Conservation (phyloP, 306 rosid species). For the Sechiopsis laciniata region DNA sequence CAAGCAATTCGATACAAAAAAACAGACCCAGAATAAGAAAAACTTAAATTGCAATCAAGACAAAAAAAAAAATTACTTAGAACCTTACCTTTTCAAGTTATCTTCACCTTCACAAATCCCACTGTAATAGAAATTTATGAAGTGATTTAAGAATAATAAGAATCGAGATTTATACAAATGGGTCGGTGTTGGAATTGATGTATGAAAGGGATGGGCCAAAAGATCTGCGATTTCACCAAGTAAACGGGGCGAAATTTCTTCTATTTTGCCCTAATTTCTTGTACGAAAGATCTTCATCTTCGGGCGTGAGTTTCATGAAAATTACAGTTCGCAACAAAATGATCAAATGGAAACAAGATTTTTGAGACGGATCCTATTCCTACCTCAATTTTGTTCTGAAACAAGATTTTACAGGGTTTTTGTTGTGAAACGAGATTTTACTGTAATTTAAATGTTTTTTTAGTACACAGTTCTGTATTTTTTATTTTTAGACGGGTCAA, state of each 20-base stretch:
- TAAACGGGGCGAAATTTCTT: neutral
- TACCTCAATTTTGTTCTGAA: too few relatives aligned
- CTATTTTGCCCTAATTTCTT: neutral
- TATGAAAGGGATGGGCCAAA: neutral
- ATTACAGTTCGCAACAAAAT: neutral
- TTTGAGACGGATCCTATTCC: too few relatives aligned
- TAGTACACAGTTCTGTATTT: too few relatives aligned
- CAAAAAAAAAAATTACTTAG: neutral
- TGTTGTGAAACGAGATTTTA: too few relatives aligned
- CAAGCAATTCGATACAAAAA: neutral
- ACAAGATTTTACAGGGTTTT: too few relatives aligned
- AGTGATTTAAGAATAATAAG: neutral
- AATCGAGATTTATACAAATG: neutral
- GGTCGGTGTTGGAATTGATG: neutral
- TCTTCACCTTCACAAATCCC: neutral
- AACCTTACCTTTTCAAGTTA: slow-evolving; percentile 11
- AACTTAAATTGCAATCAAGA: neutral
- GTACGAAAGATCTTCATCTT: neutral
- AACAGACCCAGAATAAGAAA: neutral
- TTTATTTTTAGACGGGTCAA: too few relatives aligned
- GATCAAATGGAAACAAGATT: too few relatives aligned
- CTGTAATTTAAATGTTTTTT: too few relatives aligned
- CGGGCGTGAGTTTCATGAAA: neutral
- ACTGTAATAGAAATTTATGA: neutral
- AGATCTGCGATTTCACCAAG: neutral